Base-by-base conservation (phyloP, 208 protist species). In the Acanthamoeba culbertsoni region DNA sequence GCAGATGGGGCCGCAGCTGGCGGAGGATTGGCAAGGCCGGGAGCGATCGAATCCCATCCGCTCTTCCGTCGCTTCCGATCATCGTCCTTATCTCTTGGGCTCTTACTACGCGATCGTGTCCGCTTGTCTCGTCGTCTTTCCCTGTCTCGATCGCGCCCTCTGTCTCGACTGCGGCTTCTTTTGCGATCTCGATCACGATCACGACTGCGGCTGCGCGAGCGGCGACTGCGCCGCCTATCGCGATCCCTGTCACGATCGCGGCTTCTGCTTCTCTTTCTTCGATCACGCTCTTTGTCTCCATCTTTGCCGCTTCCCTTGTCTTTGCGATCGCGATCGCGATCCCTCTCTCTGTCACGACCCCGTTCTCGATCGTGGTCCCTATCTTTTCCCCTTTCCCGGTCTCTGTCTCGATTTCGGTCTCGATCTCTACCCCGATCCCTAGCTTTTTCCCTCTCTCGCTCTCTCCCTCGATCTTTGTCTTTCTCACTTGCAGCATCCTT, bases 41-140 rank as follows among this genome's bases (percentile, higher is more conserved):
- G 35, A 26, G 46, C 48, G 4, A 45, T 48, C 20, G 79, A 45
- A 7, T 88, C 79, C 79, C 79, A 88, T 43, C 79, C 79, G 26
- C 79, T 88, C 79, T n/a, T 55, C 46, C 79, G 79, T 16, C 53
- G 48, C 46, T 88, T 88, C 46, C 53, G 28, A 40, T 40, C 79
- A 2, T 45, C 35, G 45, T 63, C 53, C 53, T 88, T 62, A 31
- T 88, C 79, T 14, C 16, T 20, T 23, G 42, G 42, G 2, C 45
- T 84, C 45, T 53, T 84, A n/a, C 79, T 88, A 28, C 53, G 45
- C 0, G 35, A 46, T 12, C 79, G n/a, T 48, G 45, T 63, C 28
- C n/a, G 20, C 12, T 75, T 37, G 65, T 37, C 35, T 31, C 79
- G 48, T 35, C 79, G 28, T 48, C 79, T 88, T 14, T 88, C 79